phyloP scores from a whole-genome alignment of 306 rosid genomes.

The Vigna angularis region DNA sequence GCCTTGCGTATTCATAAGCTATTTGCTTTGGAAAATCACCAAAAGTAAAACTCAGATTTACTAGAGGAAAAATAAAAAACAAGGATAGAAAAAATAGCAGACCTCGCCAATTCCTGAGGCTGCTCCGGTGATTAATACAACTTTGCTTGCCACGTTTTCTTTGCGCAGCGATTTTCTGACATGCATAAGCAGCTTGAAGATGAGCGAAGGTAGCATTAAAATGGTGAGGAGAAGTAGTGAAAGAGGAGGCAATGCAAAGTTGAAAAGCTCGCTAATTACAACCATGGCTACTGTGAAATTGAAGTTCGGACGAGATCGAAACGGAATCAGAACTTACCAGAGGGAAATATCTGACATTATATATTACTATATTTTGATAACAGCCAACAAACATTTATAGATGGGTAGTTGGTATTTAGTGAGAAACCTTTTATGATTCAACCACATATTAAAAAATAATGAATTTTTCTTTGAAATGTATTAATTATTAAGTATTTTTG shows the following conservation, averaged over 20 bases:
- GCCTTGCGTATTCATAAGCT: constrained; percentile 79
- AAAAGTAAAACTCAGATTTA: no score
- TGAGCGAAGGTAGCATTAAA: constrained; percentile 26
- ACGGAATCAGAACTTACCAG: no score
- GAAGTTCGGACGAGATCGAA: background rate
- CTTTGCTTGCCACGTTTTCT: constrained; percentile 45
- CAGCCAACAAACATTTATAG: no score
- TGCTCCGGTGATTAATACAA: constrained; percentile 52
- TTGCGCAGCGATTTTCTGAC: background rate
- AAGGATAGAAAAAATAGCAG: background rate
- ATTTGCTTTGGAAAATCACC: constrained; percentile 38
- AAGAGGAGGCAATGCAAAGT: constrained; percentile 34
- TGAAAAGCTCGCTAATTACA: constrained; percentile 32
- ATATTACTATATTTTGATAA: no score
- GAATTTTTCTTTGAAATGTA: no score
- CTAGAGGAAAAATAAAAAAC: no score
- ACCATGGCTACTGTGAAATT: background rate
- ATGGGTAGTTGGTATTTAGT: no score
- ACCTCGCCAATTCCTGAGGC: constrained; percentile 52
- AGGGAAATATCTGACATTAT: no score
- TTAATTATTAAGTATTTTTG: no score
- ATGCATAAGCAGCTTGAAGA: constrained; percentile 26
- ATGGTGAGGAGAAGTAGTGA: constrained; percentile 7
- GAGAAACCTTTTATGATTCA: no score
- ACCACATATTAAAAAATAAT: no score